These are phyloP conservation scores for Camelina sativa DNA, from an alignment of 345 rosid genomes.

Conservation along the genomic window DNA sequence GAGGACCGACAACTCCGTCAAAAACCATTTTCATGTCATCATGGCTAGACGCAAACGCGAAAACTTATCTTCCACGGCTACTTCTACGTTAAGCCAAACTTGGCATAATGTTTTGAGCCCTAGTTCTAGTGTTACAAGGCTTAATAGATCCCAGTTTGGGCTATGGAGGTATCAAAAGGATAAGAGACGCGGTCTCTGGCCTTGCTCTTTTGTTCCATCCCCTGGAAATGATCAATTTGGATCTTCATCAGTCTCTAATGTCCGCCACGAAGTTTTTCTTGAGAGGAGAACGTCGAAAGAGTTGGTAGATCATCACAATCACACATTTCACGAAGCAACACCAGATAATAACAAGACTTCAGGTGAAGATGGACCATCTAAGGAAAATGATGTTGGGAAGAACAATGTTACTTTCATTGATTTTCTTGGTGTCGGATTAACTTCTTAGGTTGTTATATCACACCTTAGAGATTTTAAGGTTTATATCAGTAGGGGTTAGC, in stretches of 20 bases:
- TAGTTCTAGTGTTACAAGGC: slow-evolving; percentile 32
- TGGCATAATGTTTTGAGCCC: slow-evolving; percentile 31
- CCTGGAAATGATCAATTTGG: slow-evolving; percentile 31
- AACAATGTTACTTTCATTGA: slow-evolving; percentile 56
- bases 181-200: slow-evolving; percentile 21
- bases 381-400: slow-evolving; percentile 35
- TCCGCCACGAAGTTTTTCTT: slow-evolving; percentile 1
- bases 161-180: slow-evolving; percentile 44
- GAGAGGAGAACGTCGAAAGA: slow-evolving; percentile 34
- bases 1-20: slow-evolving; percentile 73
- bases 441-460: slow-evolving; percentile 43
- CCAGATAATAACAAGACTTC: slow-evolving; percentile 24
- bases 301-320: slow-evolving; percentile 14
- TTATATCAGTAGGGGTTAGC: slow-evolving; percentile 46
- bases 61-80: slow-evolving; percentile 38
- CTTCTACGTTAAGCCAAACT: slow-evolving; percentile 27
- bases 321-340: slow-evolving; percentile 16
- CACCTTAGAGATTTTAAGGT: slow-evolving; percentile 21
- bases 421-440: slow-evolving; percentile 65
- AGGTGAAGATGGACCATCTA: slow-evolving; percentile 36
- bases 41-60: slow-evolving; percentile 68
- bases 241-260: slow-evolving; percentile 36
- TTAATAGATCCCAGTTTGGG: slow-evolving; percentile 43
- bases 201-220: slow-evolving; percentile 31
- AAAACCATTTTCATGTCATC: slow-evolving; percentile 73